Conservation (phyloP, 2,329 filamentous ascomycete species). For the Penicillium nordicum region DNA sequence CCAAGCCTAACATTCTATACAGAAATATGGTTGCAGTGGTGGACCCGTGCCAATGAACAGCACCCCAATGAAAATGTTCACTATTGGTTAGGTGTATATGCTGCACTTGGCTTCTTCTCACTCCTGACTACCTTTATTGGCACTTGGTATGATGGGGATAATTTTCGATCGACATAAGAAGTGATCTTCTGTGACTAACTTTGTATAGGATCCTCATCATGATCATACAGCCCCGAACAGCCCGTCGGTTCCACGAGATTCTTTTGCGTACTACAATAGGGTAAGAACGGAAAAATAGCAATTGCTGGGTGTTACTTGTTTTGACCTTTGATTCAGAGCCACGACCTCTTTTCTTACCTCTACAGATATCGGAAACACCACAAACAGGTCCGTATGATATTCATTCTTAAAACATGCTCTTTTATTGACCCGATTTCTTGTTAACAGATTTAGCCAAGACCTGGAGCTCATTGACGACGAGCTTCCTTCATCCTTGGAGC, state of each 20-base stretch:
- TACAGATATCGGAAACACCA: constrained; percentile 18
- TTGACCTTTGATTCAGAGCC: constrained; percentile 11
- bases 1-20: neutral
- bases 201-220: constrained; percentile 15
- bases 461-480: constrained; percentile 30
- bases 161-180: neutral
- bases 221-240: constrained; percentile 20
- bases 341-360: constrained; percentile 31
- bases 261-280: constrained; percentile 18
- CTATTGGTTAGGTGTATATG: constrained; percentile 26
- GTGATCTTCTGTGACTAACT: neutral
- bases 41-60: constrained; percentile 22
- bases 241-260: constrained; percentile 20
- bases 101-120: constrained; percentile 18
- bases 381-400: constrained; percentile 13
- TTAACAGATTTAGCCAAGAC: constrained; percentile 30
- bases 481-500: constrained; percentile 24
- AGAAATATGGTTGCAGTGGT: constrained; percentile 29
- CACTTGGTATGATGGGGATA: constrained; percentile 8
- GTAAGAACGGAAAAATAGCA: neutral
- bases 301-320: constrained; percentile 9
- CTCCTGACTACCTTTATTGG: constrained; percentile 13
- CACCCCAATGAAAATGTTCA: constrained; percentile 20
- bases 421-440: neutral
- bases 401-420: too few species aligned